phyloP scores from a whole-genome alignment of 2,329 filamentous ascomycete species.

The Emericellopsis cladophorae region DNA sequence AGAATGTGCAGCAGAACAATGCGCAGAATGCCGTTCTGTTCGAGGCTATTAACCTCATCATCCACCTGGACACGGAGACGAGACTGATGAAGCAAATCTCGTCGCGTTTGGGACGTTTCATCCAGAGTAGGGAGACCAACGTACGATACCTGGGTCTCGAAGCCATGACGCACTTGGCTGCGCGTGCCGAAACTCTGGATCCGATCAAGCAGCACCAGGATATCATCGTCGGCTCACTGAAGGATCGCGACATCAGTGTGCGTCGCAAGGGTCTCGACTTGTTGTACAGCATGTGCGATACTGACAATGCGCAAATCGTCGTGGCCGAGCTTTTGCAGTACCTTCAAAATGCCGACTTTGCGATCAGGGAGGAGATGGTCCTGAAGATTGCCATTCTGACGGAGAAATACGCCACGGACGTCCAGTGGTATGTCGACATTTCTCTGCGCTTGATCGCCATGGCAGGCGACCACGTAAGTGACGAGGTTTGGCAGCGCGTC shows the following conservation, averaged over 20 bases:
- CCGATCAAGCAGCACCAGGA: slow-evolving; percentile 97
- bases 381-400: slow-evolving; percentile 97
- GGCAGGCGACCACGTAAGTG: slow-evolving; percentile 95
- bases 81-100: slow-evolving; percentile 95
- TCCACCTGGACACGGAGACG: slow-evolving; percentile 91
- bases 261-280: slow-evolving; percentile 90
- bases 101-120: slow-evolving; percentile 80
- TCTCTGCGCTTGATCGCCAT: slow-evolving; percentile 88
- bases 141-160: slow-evolving; percentile 92
- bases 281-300: slow-evolving; percentile 98
- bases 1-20: slow-evolving; percentile 99
- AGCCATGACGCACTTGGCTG: slow-evolving; percentile 95
- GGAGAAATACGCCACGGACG: slow-evolving; percentile 95
- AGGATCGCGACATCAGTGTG: slow-evolving; percentile 94
- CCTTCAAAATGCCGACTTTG: slow-evolving; percentile 91
- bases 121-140: slow-evolving; percentile 93
- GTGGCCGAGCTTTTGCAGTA: slow-evolving; percentile 90
- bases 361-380: slow-evolving; percentile 98
- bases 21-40: slow-evolving; percentile 96
- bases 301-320: slow-evolving; percentile 84
- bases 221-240: slow-evolving; percentile 86
- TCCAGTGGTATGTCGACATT: slow-evolving; percentile 99
- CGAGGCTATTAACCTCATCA: slow-evolving; percentile 96
- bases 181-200: slow-evolving; percentile 83
- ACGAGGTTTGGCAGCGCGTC: slow-evolving; percentile 97